Base-by-base conservation (phyloP, 2,329 filamentous ascomycete species). In the Pseudogymnoascus sp. region DNA sequence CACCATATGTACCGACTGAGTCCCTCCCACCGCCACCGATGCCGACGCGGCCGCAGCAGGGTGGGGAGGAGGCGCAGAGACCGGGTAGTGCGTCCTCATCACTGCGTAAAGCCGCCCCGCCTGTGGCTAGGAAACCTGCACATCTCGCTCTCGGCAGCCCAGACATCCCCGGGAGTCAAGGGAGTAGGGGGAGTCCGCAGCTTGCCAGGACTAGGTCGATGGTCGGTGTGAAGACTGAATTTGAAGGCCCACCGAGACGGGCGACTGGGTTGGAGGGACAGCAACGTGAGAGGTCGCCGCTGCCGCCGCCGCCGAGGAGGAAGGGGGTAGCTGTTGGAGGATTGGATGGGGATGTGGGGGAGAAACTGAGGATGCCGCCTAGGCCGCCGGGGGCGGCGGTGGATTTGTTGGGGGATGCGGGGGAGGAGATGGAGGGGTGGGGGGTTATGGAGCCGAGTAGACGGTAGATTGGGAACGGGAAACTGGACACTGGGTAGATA, bases 51-150 rank as follows among this genome's bases (percentile, higher is more conserved):
- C 52, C 52, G 15, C 48, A 25, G 10, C 7, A 12, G 25, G 25
- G 3, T 1, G 1, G 4, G 48, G 15, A 15, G 13, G 1, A 2
- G 13, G 27, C 0, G 13, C 12, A 33, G n/a, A 27, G 40, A 5
- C 9, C 9, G 21, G 21, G 40, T 3, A 45, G 40, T 27, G 10
- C 40, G 1, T 45, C 40, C 5, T 13, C 5, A n/a, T n/a, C n/a
- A n/a, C n/a, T n/a, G 21, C 40, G 40, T 6, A 65, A 71, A 18
- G 65, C 66, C 3, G 63, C 70, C n/a, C 72, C 72, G 31, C 72
- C 71, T 1, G 64, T 73, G 2, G 70, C 67, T 5, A 66, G 65
- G 27, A 74, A 74, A 62, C 72, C 72, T 13, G 59, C 69, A 5
- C 70, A 73, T 62, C 66, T 74, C 25, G 61, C 9, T 67, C 61